phyloP scores from a whole-genome alignment of 108 stramenopile genomes.

The Cyclostephanos tholiformis region DNA sequence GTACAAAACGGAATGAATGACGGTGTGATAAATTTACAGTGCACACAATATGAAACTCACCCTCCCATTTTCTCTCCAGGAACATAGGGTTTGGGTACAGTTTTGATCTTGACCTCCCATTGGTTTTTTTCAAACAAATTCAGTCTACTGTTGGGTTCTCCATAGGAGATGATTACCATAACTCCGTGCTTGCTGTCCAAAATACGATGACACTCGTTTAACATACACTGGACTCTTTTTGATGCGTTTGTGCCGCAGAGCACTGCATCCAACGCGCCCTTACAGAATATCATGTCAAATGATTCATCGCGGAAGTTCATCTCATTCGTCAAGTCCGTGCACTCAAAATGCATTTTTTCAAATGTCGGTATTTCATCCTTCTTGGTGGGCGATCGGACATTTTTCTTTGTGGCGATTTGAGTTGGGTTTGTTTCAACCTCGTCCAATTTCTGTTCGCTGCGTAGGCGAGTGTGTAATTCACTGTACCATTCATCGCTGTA shows the following conservation, averaged over 20 bases:
- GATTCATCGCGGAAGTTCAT: constrained; percentile 60
- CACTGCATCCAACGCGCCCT: constrained; percentile 73
- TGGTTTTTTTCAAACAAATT: constrained; percentile 46
- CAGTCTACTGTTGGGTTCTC: constrained; percentile 62
- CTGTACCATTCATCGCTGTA: constrained; percentile 46
- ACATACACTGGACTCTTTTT: constrained; percentile 32
- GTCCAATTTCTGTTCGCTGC: constrained; percentile 16
- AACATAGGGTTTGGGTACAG: constrained; percentile 34
- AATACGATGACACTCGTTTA: constrained; percentile 59
- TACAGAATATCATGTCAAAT: constrained; percentile 77
- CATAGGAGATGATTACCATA: constrained; percentile 63
- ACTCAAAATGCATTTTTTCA: constrained; percentile 61
- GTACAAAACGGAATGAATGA: constrained; percentile 10
- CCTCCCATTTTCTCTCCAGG: constrained; percentile 21
- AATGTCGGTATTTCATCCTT: neutral
- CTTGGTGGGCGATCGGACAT: constrained; percentile 7
- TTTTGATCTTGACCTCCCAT: constrained; percentile 30
- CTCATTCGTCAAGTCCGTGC: constrained; percentile 60
- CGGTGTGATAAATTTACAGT: neutral
- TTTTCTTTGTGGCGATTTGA: neutral
- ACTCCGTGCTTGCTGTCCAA: constrained; percentile 57
- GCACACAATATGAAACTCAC: constrained; percentile 13
- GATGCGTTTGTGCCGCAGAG: constrained; percentile 46
- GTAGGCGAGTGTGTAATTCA: constrained; percentile 1
- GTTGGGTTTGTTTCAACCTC: neutral